Conservation (phyloP, 176 grass and related monocot species). For the Pontederia crassipes region DNA sequence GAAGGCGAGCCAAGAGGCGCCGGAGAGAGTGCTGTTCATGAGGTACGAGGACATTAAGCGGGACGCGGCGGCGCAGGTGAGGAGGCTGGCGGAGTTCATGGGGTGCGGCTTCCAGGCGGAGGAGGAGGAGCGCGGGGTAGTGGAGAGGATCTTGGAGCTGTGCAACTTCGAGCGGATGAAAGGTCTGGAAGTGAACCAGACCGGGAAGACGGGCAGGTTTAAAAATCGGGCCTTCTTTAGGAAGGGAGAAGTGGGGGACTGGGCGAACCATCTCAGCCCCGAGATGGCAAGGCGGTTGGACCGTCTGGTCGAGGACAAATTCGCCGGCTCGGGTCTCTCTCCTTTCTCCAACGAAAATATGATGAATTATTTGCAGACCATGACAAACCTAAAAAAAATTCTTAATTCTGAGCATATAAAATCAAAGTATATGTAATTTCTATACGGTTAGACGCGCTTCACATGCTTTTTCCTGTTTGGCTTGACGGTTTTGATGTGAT, state of each 20-base stretch:
- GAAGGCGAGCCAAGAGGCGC: slow-evolving; percentile 2
- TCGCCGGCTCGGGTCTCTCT: not conserved
- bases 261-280: slow-evolving; percentile 5
- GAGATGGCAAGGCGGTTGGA: slow-evolving; percentile 12
- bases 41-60: slow-evolving; percentile 18
- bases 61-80: slow-evolving; percentile 1
- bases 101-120: slow-evolving; percentile 1
- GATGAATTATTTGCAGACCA: no score
- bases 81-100: slow-evolving; percentile 7
- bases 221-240: slow-evolving; percentile 7
- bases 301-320: not conserved
- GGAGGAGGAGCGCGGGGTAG: not conserved
- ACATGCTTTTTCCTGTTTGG: no score
- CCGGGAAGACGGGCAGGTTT: not conserved
- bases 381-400: no score
- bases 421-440: no score
- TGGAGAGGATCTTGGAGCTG: not conserved
- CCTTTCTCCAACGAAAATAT: no score
- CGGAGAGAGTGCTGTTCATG: slow-evolving; percentile 19
- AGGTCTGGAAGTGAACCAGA: not conserved
- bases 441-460: no score
- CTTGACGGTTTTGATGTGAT: no score
- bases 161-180: slow-evolving; percentile 10
- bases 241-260: not conserved
- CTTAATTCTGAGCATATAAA: no score